phyloP scores from a whole-genome alignment of 192 early-diverging fungal genomes.

The Coemansia guatemalensis region DNA sequence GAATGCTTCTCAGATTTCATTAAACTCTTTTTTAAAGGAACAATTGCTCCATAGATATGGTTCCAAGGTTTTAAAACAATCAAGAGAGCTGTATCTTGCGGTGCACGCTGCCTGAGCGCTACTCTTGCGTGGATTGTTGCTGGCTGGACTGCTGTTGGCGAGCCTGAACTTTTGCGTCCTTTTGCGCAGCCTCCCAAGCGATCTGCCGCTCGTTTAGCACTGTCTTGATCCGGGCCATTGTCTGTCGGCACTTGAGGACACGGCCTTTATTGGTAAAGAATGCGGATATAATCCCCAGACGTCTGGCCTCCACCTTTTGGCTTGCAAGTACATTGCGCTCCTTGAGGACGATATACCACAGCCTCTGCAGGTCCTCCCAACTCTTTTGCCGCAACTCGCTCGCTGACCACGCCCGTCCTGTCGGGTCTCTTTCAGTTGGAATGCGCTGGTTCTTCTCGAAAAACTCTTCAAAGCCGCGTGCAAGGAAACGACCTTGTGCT shows the following conservation, averaged over 20 bases:
- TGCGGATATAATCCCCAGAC: constrained; percentile 56
- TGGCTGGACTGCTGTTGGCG: background rate
- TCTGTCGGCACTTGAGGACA: constrained; percentile 75
- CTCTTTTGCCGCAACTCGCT: constrained; percentile 88
- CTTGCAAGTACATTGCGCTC: constrained; percentile 80
- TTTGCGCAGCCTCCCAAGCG: constrained; percentile 61
- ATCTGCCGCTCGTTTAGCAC: constrained; percentile 73
- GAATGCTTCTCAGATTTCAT: background rate
- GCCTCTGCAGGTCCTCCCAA: constrained; percentile 95
- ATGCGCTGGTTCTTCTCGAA: constrained; percentile 58
- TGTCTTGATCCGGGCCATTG: constrained; percentile 81
- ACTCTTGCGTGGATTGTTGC: background rate
- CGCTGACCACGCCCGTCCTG: constrained; percentile 84
- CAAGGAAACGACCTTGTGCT: constrained; percentile 50
- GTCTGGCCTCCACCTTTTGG: constrained; percentile 65
- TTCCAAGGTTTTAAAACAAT: background rate
- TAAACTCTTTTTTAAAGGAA: background rate
- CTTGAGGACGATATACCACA: constrained; percentile 90
- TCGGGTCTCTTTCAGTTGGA: constrained; percentile 51
- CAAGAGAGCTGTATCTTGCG: background rate
- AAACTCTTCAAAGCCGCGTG: constrained; percentile 64
- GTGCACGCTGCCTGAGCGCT: background rate
- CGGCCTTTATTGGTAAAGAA: constrained; percentile 65
- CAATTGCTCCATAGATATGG: background rate
- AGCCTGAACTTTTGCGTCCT: background rate